A percentile compares a stretch with the other conserved stretches of the same genome.
Evolutionary conservation across 2,329 filamentous ascomycete species (phyloP).

Genomic region (Penicillium frequentans): DNA sequence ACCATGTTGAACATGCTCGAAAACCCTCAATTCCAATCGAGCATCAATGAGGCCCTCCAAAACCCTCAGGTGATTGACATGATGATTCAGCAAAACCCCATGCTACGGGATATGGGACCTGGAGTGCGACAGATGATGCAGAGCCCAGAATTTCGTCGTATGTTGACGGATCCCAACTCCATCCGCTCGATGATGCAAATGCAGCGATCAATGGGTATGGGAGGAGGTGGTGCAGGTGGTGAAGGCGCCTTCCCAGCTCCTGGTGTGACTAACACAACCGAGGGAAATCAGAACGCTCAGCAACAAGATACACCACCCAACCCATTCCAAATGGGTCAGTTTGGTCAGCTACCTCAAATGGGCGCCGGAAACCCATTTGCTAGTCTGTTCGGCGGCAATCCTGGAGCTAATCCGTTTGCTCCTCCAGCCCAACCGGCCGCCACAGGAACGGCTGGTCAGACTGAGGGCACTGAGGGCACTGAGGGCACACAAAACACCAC

Average conservation of each 20-base stretch:
- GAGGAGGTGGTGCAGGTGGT: constrained; percentile 51
- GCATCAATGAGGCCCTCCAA: constrained; percentile 91
- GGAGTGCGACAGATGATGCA: constrained; percentile 81
- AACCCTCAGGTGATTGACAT: constrained; percentile 94
- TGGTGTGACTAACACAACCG: constrained; percentile 83
- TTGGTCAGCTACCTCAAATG: constrained; percentile 3
- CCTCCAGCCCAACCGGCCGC: constrained; percentile 27
- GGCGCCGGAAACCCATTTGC: constrained; percentile 53
- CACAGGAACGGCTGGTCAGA: constrained; percentile 33
- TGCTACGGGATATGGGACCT: constrained; percentile 69
- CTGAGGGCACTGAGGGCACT: constrained; percentile 32
- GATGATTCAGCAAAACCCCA: constrained; percentile 89
- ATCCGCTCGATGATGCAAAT: constrained; percentile 80
- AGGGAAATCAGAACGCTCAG: constrained; percentile 42
- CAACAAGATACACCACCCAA: constrained; percentile 33
- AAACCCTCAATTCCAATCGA: constrained; percentile 81
- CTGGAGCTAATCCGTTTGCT: constrained; percentile 19
- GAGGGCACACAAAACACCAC: constrained; percentile 31
- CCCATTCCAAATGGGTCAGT: constrained; percentile 13
- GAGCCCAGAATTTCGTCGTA: constrained; percentile 82
- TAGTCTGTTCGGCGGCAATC: constrained; percentile 52
- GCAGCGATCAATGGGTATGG: constrained; percentile 62
- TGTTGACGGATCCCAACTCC: constrained; percentile 89
- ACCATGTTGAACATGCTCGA: constrained; percentile 81
- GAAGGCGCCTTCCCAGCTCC: constrained; percentile 77